phyloP scores from a whole-genome alignment of 2,329 filamentous ascomycete species.

The Colletotrichum shisoi region DNA sequence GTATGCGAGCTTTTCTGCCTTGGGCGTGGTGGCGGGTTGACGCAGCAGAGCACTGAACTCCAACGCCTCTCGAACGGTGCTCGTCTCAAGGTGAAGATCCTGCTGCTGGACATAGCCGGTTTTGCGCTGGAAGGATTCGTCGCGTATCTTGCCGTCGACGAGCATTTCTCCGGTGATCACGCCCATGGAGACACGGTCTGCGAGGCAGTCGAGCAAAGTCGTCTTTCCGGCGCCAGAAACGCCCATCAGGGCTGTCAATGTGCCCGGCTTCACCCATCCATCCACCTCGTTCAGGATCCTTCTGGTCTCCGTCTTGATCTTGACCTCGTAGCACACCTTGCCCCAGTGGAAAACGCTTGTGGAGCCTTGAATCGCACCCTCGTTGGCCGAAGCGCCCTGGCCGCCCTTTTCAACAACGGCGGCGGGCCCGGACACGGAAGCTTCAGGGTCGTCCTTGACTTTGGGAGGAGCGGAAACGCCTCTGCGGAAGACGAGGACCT shows the following conservation, averaged over 20 bases:
- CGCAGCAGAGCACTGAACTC: constrained; percentile 72
- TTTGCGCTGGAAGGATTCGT: constrained; percentile 72
- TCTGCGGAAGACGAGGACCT: constrained; percentile 66
- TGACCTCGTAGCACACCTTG: constrained; percentile 74
- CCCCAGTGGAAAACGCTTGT: constrained; percentile 74
- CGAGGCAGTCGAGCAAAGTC: constrained; percentile 67
- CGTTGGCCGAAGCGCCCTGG: constrained; percentile 16
- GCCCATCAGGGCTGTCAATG: constrained; percentile 69
- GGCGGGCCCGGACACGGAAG: constrained; percentile 35
- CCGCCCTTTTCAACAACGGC: constrained; percentile 36
- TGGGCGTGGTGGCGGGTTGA: constrained; percentile 66
- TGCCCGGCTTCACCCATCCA: constrained; percentile 76
- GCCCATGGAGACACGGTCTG: constrained; percentile 73
- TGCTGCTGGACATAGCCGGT: constrained; percentile 74
- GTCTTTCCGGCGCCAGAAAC: constrained; percentile 50
- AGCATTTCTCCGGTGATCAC: constrained; percentile 72
- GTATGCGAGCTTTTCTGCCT: constrained; percentile 43
- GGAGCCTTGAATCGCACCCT: constrained; percentile 50
- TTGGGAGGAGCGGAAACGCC: constrained; percentile 43
- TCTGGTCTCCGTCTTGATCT: constrained; percentile 67
- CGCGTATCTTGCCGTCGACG: constrained; percentile 70
- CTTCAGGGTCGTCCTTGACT: constrained; percentile 32
- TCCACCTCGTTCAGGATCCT: constrained; percentile 72
- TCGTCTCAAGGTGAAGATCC: constrained; percentile 52
- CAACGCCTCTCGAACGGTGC: constrained; percentile 68